Conservation (phyloP, 345 rosid genomes). For the Eucalyptus erythrocorys region DNA sequence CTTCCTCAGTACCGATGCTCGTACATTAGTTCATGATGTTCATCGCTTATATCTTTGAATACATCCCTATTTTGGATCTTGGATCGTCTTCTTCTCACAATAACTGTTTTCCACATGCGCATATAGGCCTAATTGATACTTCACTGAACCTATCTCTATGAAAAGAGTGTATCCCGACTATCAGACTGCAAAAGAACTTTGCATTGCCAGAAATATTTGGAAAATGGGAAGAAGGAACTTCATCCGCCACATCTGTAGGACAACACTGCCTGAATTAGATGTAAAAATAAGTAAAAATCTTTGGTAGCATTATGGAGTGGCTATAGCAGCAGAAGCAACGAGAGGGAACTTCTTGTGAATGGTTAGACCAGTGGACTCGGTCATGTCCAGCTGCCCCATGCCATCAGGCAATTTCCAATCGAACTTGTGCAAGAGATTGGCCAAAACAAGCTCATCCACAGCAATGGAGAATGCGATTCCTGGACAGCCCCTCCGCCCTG, state of each 20-base stretch:
- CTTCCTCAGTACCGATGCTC: background rate
- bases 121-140: background rate
- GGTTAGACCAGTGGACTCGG: slow-evolving; percentile 18
- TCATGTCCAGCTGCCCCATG: slow-evolving; percentile 16
- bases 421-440: slow-evolving; percentile 39
- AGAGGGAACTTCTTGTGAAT: slow-evolving; percentile 16
- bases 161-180: background rate
- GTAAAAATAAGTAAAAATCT: background rate
- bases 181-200: background rate
- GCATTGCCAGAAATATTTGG: background rate
- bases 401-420: slow-evolving; percentile 44
- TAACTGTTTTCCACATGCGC: background rate
- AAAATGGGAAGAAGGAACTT: background rate
- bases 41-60: background rate
- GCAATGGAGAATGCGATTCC: slow-evolving; percentile 24
- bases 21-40: background rate
- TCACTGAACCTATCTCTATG: background rate
- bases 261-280: background rate
- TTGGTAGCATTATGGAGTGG: background rate
- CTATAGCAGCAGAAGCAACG: background rate
- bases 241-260: background rate
- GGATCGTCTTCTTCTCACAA: background rate
- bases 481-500: slow-evolving; percentile 42
- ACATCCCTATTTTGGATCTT: background rate
- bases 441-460: slow-evolving; percentile 28